phyloP scores from a whole-genome alignment of 257 asterid genomes.

The Fraxinus pennsylvanica region DNA sequence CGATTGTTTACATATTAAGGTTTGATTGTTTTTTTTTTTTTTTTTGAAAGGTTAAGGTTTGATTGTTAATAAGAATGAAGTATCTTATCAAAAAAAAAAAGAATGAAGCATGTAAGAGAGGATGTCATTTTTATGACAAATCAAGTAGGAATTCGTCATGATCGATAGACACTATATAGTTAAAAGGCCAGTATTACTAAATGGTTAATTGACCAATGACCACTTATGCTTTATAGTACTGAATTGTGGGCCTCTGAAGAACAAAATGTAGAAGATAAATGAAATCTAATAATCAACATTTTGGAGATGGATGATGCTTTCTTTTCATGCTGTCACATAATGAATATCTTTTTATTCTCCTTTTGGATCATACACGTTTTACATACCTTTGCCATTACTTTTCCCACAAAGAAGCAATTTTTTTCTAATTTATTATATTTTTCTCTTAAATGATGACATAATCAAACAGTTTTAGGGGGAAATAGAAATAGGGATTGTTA shows the following conservation, averaged over 20 bases:
- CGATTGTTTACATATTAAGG: neutral
- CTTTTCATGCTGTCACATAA: neutral
- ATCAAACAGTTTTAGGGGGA: neutral
- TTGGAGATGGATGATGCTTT: neutral
- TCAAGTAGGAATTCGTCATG: neutral
- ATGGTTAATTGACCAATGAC: neutral
- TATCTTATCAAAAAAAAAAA: neutral
- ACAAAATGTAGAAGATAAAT: neutral
- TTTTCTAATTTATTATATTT: neutral
- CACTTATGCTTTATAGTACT: neutral
- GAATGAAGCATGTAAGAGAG: neutral
- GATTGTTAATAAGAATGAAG: neutral
- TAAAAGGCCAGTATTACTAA: neutral
- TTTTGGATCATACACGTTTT: neutral
- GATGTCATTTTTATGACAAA: neutral
- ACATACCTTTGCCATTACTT: neutral
- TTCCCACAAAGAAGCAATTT: neutral
- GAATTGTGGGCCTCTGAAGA: neutral
- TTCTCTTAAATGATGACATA: neutral
- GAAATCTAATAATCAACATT: neutral
- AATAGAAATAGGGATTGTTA: neutral
- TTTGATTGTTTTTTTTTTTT: neutral
- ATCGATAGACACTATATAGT: neutral
- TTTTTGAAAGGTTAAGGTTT: neutral
- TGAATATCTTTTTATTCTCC: neutral